These are phyloP conservation scores for Starmera dryadoides DNA, from an alignment of 805 yeast genomes.

Conservation along the genomic window DNA sequence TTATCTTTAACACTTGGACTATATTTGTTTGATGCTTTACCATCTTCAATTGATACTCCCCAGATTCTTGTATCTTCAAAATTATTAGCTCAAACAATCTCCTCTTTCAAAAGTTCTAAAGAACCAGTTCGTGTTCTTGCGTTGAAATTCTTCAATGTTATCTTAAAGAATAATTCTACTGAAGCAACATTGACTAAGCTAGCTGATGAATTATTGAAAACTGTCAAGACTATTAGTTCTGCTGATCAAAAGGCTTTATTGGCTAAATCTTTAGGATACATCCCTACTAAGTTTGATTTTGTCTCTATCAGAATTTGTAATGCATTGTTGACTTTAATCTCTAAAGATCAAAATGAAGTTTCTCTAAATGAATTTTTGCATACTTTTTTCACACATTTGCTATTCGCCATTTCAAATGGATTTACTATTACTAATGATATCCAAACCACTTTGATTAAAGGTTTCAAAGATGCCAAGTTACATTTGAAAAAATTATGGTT, in stretches of 20 bases:
- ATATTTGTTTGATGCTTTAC: constrained; percentile 31
- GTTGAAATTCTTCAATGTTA: constrained; percentile 20
- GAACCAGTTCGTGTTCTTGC: constrained; percentile 42
- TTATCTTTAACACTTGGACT: constrained; percentile 52
- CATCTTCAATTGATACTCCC: constrained; percentile 34
- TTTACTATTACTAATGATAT: constrained; percentile 12
- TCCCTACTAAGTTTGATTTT: constrained; percentile 20
- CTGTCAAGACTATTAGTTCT: constrained; percentile 50
- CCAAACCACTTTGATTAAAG: constrained; percentile 30
- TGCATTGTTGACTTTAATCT: constrained; percentile 41
- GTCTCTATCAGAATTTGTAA: constrained; percentile 33
- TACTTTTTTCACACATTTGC: constrained; percentile 41
- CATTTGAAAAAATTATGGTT: constrained; percentile 66
- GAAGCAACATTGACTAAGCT: constrained; percentile 25
- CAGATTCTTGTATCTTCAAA: constrained; percentile 35
- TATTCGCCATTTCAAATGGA: constrained; percentile 20
- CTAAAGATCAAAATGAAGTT: constrained; percentile 72
- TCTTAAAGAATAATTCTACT: constrained; percentile 25
- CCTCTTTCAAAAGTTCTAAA: constrained; percentile 65
- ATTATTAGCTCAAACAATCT: constrained; percentile 41
- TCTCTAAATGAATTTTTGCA: constrained; percentile 43
- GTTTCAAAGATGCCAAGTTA: constrained; percentile 59
- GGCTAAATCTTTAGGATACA: constrained; percentile 34
- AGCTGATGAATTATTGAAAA: constrained; percentile 46
- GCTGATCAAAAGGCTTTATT: constrained; percentile 59